Evolutionary conservation across 805 yeast species (phyloP).

Genomic region (Hanseniaspora taiwanica): DNA sequence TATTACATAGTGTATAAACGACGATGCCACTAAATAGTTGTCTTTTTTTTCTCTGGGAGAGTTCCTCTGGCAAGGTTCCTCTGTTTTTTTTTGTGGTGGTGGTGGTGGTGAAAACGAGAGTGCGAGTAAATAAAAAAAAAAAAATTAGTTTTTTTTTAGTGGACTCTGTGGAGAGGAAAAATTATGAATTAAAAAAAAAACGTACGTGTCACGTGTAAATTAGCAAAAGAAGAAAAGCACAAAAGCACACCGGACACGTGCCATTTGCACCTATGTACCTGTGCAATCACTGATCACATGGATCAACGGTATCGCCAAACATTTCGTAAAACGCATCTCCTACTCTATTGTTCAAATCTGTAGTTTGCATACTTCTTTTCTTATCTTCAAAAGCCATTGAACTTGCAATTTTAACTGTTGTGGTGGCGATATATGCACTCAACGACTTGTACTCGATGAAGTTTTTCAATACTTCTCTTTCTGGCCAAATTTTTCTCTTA

Average conservation of each 20-base stretch:
- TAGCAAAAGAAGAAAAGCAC: not conserved
- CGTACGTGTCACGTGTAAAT: not conserved
- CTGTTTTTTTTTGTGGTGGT: not conserved
- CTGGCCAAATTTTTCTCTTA: not conserved
- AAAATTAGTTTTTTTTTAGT: not conserved
- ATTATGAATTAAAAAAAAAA: not conserved
- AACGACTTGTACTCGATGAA: conserved; percentile 21
- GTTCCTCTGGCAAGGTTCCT: too few relatives aligned
- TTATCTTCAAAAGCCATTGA: conserved; percentile 46
- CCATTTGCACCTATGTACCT: not conserved
- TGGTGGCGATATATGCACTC: conserved; percentile 61
- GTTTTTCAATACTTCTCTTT: conserved; percentile 5
- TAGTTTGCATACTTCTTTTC: conserved; percentile 76
- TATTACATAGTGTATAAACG: too few relatives aligned
- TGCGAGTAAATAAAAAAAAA: not conserved
- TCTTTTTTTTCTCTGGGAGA: too few relatives aligned
- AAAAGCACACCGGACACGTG: not conserved
- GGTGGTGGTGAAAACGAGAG: not conserved
- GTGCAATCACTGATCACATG: not conserved
- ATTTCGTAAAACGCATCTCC: conserved; percentile 46
- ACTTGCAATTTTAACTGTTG: conserved; percentile 54
- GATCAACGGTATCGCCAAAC: conserved; percentile 17
- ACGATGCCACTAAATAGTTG: too few relatives aligned
- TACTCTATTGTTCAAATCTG: conserved; percentile 60
- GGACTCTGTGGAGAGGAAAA: not conserved